Conservation (phyloP, 2,329 filamentous ascomycete species). For the Chaetothyriales sp. region DNA sequence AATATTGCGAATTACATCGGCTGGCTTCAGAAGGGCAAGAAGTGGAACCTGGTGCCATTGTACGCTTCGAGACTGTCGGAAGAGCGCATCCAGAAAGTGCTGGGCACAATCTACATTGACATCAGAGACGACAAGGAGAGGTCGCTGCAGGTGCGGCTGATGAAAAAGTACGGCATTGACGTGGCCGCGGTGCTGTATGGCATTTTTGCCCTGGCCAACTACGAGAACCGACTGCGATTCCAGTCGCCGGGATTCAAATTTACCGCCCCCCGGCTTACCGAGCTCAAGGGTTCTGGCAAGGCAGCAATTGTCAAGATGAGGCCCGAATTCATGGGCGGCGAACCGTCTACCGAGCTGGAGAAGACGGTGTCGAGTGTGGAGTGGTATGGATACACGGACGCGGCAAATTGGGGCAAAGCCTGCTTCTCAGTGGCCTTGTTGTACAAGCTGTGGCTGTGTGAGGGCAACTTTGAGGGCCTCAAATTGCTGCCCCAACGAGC, state of each 20-base stretch:
- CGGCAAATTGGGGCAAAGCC: slow-evolving; percentile 52
- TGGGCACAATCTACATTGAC: slow-evolving; percentile 65
- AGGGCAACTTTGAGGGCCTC: slow-evolving; percentile 40
- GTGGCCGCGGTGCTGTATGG: slow-evolving; percentile 54
- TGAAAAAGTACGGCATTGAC: slow-evolving; percentile 62
- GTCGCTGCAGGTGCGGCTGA: slow-evolving; percentile 55
- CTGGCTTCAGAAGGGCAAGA: slow-evolving; percentile 56
- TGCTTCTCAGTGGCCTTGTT: slow-evolving; percentile 56
- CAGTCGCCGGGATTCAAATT: neutral
- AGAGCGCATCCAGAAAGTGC: slow-evolving; percentile 48
- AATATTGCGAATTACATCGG: slow-evolving; percentile 72
- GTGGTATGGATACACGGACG: slow-evolving; percentile 67
- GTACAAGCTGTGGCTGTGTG: slow-evolving; percentile 76
- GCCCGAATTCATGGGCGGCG: slow-evolving; percentile 55
- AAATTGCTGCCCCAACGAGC: slow-evolving; percentile 40
- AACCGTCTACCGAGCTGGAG: slow-evolving; percentile 47
- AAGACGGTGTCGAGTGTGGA: slow-evolving; percentile 68
- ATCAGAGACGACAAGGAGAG: slow-evolving; percentile 54
- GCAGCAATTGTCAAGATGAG: slow-evolving; percentile 38
- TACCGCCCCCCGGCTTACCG: slow-evolving; percentile 8
- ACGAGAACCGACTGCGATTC: slow-evolving; percentile 23
- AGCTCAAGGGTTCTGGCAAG: slow-evolving; percentile 10
- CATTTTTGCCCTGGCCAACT: slow-evolving; percentile 41
- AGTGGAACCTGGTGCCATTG: slow-evolving; percentile 68
- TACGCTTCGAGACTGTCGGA: slow-evolving; percentile 67